Evolutionary conservation across 345 rosid genomes (phyloP).

Genomic region (Syzygium aqueum): DNA sequence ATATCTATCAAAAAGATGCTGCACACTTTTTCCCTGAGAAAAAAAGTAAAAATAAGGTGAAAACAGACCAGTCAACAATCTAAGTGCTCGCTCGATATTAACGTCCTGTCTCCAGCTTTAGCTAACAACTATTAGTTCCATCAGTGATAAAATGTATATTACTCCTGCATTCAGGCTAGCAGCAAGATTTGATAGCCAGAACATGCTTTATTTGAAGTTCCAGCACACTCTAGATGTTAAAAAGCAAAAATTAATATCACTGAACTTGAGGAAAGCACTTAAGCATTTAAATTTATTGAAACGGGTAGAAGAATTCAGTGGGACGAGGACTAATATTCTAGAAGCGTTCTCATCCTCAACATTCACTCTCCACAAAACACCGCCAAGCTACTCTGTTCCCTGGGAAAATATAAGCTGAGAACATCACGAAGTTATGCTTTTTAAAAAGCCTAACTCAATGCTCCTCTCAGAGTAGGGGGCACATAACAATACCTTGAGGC

Average conservation of each 20-base stretch:
- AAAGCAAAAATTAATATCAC: neutral
- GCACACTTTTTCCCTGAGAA: slow-evolving; percentile 49
- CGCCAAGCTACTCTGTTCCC: neutral
- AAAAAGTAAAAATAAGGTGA: neutral
- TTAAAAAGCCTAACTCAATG: neutral
- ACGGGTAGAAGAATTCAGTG: neutral
- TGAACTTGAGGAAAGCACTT: neutral
- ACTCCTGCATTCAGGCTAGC: neutral
- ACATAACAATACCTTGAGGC: slow-evolving; percentile 42
- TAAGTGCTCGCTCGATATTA: neutral
- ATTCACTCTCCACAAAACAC: neutral
- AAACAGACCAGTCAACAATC: neutral
- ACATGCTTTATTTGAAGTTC: neutral
- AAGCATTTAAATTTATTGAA: neutral
- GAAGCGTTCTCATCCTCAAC: neutral
- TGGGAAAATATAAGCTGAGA: neutral
- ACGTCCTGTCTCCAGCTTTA: neutral
- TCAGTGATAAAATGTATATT: neutral
- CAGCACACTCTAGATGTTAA: neutral
- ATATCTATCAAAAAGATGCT: slow-evolving; percentile 51
- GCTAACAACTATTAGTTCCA: neutral
- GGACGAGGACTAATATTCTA: neutral
- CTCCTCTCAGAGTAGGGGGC: neutral
- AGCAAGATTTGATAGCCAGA: neutral
- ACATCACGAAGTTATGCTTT: neutral